phyloP scores from a whole-genome alignment of 371 early-diverging fungal species.

The Mortierella sp. region DNA sequence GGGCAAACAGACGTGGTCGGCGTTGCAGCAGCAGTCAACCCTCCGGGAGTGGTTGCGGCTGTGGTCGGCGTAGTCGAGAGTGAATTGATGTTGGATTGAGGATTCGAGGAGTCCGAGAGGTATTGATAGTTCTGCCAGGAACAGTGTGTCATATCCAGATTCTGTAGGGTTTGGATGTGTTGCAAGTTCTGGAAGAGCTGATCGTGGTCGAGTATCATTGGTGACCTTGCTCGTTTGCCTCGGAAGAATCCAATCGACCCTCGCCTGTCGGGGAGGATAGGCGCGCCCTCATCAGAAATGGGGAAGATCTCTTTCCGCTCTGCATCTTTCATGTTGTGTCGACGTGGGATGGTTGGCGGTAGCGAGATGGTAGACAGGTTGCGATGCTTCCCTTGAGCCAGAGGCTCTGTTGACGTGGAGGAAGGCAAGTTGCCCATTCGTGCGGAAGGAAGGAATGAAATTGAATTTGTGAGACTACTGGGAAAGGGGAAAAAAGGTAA shows the following conservation, averaged over 20 bases:
- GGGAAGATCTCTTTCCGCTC: slow-evolving; percentile 54
- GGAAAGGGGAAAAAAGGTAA: not conserved
- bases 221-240: slow-evolving; percentile 37
- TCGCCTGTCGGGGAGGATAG: slow-evolving; percentile 28
- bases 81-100: slow-evolving; percentile 32
- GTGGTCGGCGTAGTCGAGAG: slow-evolving; percentile 49
- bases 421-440: slow-evolving; percentile 54
- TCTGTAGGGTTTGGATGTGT: slow-evolving; percentile 36
- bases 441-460: not conserved
- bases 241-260: slow-evolving; percentile 54
- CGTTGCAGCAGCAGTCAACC: slow-evolving; percentile 38
- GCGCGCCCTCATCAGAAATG: slow-evolving; percentile 51
- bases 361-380: slow-evolving; percentile 48
- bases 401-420: slow-evolving; percentile 47
- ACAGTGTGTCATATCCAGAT: slow-evolving; percentile 33
- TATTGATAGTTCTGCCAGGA: slow-evolving; percentile 35
- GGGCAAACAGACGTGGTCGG: slow-evolving; percentile 37
- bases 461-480: not conserved
- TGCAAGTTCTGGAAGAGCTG: slow-evolving; percentile 51
- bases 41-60: slow-evolving; percentile 38
- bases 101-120: slow-evolving; percentile 31
- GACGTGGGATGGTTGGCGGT: slow-evolving; percentile 51
- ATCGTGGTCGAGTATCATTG: slow-evolving; percentile 29
- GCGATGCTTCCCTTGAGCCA: slow-evolving; percentile 45
- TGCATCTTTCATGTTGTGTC: slow-evolving; percentile 50